Conservation (phyloP, 2,329 filamentous ascomycete species). For the Cordyceps cateniannulata region DNA sequence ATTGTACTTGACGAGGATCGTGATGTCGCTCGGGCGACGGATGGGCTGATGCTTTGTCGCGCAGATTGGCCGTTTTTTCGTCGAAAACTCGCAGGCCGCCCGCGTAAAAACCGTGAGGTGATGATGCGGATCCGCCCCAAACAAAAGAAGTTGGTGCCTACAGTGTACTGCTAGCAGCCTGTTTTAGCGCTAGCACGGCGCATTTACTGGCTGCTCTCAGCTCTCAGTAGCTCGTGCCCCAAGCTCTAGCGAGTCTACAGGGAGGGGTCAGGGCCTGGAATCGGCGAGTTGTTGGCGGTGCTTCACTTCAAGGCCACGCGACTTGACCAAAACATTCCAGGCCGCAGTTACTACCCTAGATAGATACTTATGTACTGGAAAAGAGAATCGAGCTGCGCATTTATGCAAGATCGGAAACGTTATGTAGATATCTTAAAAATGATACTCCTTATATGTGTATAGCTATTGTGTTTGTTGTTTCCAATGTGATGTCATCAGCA, state of each 20-base stretch:
- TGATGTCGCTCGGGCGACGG: not conserved
- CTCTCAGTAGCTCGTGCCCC: not conserved
- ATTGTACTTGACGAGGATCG: slow-evolving; percentile 24
- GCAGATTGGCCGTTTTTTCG: not conserved
- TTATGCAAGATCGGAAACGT: not conserved
- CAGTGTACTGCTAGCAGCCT: not conserved
- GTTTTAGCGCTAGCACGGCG: not conserved
- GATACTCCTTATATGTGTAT: too few relatives aligned
- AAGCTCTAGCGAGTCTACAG: not conserved
- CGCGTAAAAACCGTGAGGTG: slow-evolving; percentile 5
- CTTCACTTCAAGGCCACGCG: not conserved
- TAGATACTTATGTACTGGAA: too few relatives aligned
- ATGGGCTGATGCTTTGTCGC: slow-evolving; percentile 2
- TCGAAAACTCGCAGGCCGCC: not conserved
- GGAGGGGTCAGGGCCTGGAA: not conserved
- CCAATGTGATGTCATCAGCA: too few relatives aligned
- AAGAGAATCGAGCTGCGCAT: not conserved
- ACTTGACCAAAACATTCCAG: not conserved
- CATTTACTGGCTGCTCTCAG: not conserved
- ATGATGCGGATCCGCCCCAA: slow-evolving; percentile 6
- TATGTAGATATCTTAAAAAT: too few relatives aligned
- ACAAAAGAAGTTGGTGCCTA: not conserved
- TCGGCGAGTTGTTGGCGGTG: too few relatives aligned
- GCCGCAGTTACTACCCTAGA: not conserved
- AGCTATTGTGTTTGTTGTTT: too few relatives aligned